phyloP scores from a whole-genome alignment of 2,329 filamentous ascomycete species.

The Clarireedia paspali region DNA sequence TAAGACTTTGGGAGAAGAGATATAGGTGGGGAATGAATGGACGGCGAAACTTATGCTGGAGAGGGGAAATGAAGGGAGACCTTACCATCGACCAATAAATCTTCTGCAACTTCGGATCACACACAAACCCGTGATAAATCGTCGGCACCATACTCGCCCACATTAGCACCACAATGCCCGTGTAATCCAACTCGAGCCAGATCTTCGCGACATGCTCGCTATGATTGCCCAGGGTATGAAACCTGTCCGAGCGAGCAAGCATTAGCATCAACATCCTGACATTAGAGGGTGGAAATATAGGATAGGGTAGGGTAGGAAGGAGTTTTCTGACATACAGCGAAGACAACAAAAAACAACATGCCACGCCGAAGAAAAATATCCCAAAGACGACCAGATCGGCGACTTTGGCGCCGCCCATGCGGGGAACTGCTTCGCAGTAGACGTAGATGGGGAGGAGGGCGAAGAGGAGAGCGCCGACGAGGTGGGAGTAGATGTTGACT shows the following conservation, averaged over 20 bases:
- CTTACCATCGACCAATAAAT: slow-evolving; percentile 32
- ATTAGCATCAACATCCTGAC: background rate
- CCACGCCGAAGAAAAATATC: slow-evolving; percentile 32
- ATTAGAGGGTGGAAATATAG: background rate
- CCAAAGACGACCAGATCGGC: slow-evolving; percentile 33
- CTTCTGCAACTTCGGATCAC: slow-evolving; percentile 28
- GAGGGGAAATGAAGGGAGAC: slow-evolving; percentile 15
- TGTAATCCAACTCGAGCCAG: slow-evolving; percentile 33
- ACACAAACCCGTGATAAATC: slow-evolving; percentile 36
- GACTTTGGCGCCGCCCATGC: slow-evolving; percentile 27
- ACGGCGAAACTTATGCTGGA: too few relatives aligned
- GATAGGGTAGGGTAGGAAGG: background rate
- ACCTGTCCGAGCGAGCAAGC: background rate
- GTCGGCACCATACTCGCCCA: slow-evolving; percentile 34
- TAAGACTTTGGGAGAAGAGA: background rate
- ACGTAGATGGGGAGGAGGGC: slow-evolving; percentile 25
- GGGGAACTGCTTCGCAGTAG: slow-evolving; percentile 23
- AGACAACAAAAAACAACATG: slow-evolving; percentile 33
- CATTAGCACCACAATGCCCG: slow-evolving; percentile 33
- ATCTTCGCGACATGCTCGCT: slow-evolving; percentile 28
- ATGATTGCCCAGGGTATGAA: slow-evolving; percentile 34
- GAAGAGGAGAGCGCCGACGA: slow-evolving; percentile 36
- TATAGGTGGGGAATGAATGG: too few relatives aligned
- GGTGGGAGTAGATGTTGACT: slow-evolving; percentile 34
- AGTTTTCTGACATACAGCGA: slow-evolving; percentile 24